Evolutionary conservation across 352 stramenopile species (phyloP).

Genomic region (Phytophthora meadii): DNA sequence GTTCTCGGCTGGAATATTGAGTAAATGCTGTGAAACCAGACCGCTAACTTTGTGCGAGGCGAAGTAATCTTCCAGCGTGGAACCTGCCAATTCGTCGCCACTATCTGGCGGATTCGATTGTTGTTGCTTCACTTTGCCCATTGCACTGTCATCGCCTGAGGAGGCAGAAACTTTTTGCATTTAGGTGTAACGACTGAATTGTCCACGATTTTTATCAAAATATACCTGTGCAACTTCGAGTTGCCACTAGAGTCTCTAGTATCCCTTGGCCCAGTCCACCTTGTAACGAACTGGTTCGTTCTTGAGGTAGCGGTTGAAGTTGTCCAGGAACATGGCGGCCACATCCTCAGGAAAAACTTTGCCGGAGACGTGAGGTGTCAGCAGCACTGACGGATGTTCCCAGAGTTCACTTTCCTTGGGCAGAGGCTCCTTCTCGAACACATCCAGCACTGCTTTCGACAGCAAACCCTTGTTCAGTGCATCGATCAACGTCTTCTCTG

Average conservation of each 20-base stretch:
- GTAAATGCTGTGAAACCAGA: slow-evolving; percentile 63
- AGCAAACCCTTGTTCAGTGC: slow-evolving; percentile 71
- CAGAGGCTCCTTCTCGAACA: slow-evolving; percentile 68
- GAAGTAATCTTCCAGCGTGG: slow-evolving; percentile 48
- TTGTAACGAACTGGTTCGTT: slow-evolving; percentile 47
- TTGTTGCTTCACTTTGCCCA: slow-evolving; percentile 33
- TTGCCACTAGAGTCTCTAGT: slow-evolving; percentile 40
- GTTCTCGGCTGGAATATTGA: slow-evolving; percentile 53
- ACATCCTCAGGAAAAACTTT: slow-evolving; percentile 82
- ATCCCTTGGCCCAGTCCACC: slow-evolving; percentile 62
- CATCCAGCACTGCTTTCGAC: slow-evolving; percentile 68
- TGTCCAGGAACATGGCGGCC: slow-evolving; percentile 71
- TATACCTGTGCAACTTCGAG: not conserved
- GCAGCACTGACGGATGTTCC: slow-evolving; percentile 57
- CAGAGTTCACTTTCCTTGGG: slow-evolving; percentile 67
- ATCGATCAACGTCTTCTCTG: slow-evolving; percentile 59
- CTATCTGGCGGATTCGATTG: slow-evolving; percentile 20
- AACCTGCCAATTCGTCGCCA: slow-evolving; percentile 26
- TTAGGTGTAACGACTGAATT: slow-evolving; percentile 19
- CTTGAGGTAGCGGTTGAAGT: slow-evolving; percentile 58
- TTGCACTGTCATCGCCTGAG: slow-evolving; percentile 9
- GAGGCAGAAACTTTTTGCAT: slow-evolving; percentile 5
- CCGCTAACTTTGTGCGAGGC: slow-evolving; percentile 35
- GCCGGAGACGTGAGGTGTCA: slow-evolving; percentile 87
- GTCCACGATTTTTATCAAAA: too few species aligned